phyloP scores from a whole-genome alignment of 2,329 filamentous ascomycete species.

The Venturia nashicola region DNA sequence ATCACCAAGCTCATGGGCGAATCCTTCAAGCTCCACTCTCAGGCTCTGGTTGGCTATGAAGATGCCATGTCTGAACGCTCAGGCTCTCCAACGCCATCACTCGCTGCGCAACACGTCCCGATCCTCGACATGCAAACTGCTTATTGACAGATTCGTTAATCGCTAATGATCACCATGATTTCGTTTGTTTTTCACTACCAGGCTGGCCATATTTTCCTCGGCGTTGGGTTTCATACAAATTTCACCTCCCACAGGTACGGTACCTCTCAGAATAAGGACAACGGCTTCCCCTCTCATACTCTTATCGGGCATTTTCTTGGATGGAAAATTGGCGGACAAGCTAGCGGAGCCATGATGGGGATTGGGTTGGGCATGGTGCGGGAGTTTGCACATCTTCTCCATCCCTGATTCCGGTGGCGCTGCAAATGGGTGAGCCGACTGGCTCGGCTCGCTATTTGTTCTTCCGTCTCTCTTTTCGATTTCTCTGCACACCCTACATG shows the following conservation, averaged over 20 bases:
- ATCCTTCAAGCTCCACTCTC: conserved; percentile 91
- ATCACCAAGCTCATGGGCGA: conserved; percentile 96
- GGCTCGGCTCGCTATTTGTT: conserved; percentile 3
- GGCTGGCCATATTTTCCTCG: not conserved
- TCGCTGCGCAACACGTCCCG: conserved; percentile 27
- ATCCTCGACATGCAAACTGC: conserved; percentile 32
- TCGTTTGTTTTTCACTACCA: not conserved
- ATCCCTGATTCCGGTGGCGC: not conserved
- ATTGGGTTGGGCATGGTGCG: not conserved
- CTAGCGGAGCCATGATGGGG: not conserved
- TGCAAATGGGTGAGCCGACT: not conserved
- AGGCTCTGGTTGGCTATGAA: conserved; percentile 89
- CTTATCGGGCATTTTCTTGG: not conserved
- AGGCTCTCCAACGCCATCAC: conserved; percentile 28
- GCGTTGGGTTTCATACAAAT: not conserved
- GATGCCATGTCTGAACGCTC: conserved; percentile 51
- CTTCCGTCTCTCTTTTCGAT: not conserved
- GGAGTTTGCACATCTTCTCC: not conserved
- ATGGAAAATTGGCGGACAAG: not conserved
- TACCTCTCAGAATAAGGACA: not conserved
- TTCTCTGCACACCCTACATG: not conserved
- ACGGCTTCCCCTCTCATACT: not conserved
- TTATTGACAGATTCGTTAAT: conserved; percentile 18
- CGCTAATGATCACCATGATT: conserved; percentile 2
- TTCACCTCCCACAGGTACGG: not conserved